Conservation (phyloP, 2,329 filamentous ascomycete species). For the Podosphaera fusca region DNA sequence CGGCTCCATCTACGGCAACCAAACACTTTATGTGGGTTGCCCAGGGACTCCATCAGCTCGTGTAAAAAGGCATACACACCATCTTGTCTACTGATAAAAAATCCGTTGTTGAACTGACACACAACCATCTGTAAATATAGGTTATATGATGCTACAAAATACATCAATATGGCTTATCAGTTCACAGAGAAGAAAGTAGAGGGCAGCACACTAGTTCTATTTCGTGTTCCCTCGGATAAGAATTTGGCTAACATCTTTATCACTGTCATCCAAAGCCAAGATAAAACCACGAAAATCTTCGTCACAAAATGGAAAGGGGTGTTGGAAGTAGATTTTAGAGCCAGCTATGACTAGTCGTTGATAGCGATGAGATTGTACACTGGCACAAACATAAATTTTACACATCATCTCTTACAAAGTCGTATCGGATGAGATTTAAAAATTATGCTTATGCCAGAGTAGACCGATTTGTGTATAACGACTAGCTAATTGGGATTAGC, state of each 20-base stretch:
- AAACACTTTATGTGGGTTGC: not conserved
- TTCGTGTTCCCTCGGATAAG: not conserved
- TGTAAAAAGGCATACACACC: not conserved
- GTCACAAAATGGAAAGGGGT: not conserved
- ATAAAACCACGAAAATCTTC: not conserved
- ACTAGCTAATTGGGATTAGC: no score
- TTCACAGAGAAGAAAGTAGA: not conserved
- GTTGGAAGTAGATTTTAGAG: no score
- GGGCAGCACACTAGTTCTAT: not conserved
- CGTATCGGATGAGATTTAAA: no score
- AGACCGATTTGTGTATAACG: no score
- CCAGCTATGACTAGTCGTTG: no score
- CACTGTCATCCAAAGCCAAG: not conserved
- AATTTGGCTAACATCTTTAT: not conserved
- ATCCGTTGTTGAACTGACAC: not conserved
- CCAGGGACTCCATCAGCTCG: not conserved
- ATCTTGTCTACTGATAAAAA: not conserved
- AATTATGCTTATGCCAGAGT: no score
- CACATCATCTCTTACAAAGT: no score
- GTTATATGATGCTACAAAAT: not conserved
- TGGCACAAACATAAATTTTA: no score
- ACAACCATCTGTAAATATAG: not conserved
- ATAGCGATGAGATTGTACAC: no score
- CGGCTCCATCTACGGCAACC: not conserved
- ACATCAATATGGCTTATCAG: not conserved